A percentile compares a stretch with the other conserved stretches of the same genome.
Evolutionary conservation across 2,329 filamentous ascomycete species (phyloP).

Genomic region (Monascus ruber): DNA sequence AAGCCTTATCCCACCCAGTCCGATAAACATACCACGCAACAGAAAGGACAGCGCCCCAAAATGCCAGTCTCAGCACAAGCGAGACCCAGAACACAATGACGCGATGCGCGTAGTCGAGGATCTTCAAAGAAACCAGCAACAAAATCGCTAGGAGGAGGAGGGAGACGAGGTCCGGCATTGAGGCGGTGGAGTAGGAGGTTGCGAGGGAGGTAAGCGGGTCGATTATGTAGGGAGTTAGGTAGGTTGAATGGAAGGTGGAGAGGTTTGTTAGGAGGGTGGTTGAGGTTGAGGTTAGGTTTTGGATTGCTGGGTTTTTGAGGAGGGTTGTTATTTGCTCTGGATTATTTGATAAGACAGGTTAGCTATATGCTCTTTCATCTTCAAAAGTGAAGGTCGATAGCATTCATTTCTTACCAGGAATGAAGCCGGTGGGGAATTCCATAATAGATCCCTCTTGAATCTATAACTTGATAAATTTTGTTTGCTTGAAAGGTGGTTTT

Average conservation of each 20-base stretch:
- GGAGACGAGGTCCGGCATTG: slow-evolving; percentile 24
- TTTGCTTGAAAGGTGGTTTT: too few species aligned
- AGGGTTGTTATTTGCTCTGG: slow-evolving; percentile 10
- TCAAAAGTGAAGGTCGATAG: too few species aligned
- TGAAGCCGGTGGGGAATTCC: too few species aligned
- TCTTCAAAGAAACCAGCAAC: slow-evolving; percentile 52
- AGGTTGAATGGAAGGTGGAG: slow-evolving; percentile 15
- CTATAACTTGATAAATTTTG: too few species aligned
- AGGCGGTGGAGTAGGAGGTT: slow-evolving; percentile 15
- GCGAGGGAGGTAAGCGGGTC: slow-evolving; percentile 25
- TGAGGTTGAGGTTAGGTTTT: background rate
- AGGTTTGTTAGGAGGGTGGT: slow-evolving; percentile 12
- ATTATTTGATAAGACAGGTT: too few species aligned
- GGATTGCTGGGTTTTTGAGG: slow-evolving; percentile 1
- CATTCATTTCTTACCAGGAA: too few species aligned
- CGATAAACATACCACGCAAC: slow-evolving; percentile 45
- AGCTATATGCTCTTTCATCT: too few species aligned
- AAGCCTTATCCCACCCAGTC: slow-evolving; percentile 22
- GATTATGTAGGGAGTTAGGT: slow-evolving; percentile 42
- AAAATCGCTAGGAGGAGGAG: slow-evolving; percentile 43
- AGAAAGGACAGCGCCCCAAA: slow-evolving; percentile 51
- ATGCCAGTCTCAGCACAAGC: slow-evolving; percentile 50
- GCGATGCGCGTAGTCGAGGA: slow-evolving; percentile 59
- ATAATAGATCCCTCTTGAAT: too few species aligned
- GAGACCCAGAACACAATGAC: slow-evolving; percentile 66